These are phyloP conservation scores for Gossypium gossypioides DNA, from an alignment of 441 rosid species.

Conservation along the genomic window DNA sequence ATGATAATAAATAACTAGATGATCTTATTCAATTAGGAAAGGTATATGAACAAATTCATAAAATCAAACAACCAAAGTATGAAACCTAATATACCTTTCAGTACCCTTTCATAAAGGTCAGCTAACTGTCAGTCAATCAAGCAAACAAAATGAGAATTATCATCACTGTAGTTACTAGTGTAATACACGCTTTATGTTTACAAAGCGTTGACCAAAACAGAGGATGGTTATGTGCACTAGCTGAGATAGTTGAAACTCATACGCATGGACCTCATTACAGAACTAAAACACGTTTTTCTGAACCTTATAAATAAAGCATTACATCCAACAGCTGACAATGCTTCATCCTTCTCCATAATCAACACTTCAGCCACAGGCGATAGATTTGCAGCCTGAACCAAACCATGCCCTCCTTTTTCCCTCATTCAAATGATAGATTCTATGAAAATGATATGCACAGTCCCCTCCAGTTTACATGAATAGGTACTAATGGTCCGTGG, in stretches of 20 bases:
- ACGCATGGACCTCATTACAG: neutral
- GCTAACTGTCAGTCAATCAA: neutral
- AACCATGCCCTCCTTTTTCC: neutral
- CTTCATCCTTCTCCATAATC: neutral
- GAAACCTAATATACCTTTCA: neutral
- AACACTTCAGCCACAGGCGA: neutral
- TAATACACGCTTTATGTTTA: neutral
- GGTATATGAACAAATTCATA: neutral
- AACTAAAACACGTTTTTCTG: neutral
- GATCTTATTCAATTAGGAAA: neutral
- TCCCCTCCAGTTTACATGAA: neutral
- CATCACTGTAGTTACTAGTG: neutral
- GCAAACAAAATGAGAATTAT: neutral
- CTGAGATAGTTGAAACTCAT: neutral
- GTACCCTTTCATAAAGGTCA: neutral
- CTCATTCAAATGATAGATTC: neutral
- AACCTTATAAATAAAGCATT: neutral
- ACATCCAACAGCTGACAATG: neutral
- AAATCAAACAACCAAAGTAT: neutral
- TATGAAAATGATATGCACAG: neutral
- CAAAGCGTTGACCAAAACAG: neutral
- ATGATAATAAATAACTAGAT: neutral
- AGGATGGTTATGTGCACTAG: neutral
- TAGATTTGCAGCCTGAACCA: neutral
- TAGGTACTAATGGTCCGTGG: neutral